phyloP scores from a whole-genome alignment of 1,139 yeast species.

The Taphrina wiesneri region DNA sequence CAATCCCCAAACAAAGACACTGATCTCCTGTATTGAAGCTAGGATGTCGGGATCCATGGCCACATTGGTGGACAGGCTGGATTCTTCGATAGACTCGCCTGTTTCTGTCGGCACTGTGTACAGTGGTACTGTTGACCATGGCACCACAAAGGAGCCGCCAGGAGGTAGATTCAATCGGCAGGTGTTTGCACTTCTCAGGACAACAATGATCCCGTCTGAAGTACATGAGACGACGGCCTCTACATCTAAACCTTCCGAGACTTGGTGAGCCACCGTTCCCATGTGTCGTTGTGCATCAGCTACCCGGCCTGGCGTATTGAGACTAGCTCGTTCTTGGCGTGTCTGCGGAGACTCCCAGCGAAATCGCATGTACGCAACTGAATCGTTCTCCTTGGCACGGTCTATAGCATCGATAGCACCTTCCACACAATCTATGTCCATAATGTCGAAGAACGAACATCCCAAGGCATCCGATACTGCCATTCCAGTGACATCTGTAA shows the following conservation, averaged over 20 bases:
- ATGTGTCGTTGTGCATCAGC: background rate
- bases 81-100: background rate
- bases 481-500: constrained; percentile 28
- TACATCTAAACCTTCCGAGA: constrained; percentile 30
- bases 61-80: background rate
- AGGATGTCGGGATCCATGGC: constrained; percentile 3
- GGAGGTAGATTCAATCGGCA: constrained; percentile 9
- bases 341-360: constrained; percentile 20
- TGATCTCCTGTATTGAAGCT: constrained; percentile 13
- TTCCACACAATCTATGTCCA: constrained; percentile 33
- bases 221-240: constrained; percentile 38
- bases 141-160: constrained; percentile 32
- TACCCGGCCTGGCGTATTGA: background rate
- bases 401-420: constrained; percentile 36
- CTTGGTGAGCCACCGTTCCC: background rate
- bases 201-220: constrained; percentile 38
- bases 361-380: constrained; percentile 37
- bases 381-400: constrained; percentile 38
- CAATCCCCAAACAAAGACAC: constrained; percentile 28
- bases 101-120: constrained; percentile 30
- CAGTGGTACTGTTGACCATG: constrained; percentile 34
- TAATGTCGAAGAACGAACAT: constrained; percentile 34
- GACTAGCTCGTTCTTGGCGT: background rate
- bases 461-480: constrained; percentile 28
- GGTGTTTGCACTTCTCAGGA: constrained; percentile 34